A percentile compares a stretch with the other conserved stretches of the same genome.
phyloP scores from a whole-genome alignment of 768 basidiomycete genomes.

The Filobasidium floriforme region DNA sequence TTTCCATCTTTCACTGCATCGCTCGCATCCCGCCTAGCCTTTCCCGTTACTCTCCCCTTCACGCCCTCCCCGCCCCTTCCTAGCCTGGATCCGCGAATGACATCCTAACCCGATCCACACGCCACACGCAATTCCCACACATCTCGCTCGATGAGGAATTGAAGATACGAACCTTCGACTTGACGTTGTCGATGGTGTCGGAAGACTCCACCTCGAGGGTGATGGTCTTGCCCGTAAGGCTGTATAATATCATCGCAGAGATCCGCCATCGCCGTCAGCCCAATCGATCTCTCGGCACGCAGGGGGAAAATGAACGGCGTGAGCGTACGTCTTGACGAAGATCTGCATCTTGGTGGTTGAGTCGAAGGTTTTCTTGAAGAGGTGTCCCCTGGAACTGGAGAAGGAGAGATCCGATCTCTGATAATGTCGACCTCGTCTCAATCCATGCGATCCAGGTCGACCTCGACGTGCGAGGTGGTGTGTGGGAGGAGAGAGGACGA shows the following conservation, averaged over 20 bases:
- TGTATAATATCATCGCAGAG: conserved; percentile 13
- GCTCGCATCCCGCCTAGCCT: too few relatives aligned
- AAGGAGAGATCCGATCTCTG: not conserved
- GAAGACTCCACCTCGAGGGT: conserved; percentile 53
- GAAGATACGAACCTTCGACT: conserved; percentile 40
- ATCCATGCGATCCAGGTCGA: not conserved
- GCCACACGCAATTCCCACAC: too few relatives aligned
- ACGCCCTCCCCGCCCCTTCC: not conserved
- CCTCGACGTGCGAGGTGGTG: not conserved
- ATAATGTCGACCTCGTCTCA: not conserved
- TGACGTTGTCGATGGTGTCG: conserved; percentile 51
- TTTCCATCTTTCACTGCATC: too few relatives aligned
- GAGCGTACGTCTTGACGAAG: conserved; percentile 27
- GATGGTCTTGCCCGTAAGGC: conserved; percentile 67
- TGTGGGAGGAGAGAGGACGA: too few relatives aligned
- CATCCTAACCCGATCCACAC: not conserved
- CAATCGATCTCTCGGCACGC: too few relatives aligned
- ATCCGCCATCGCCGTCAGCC: conserved; percentile 10
- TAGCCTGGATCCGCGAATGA: too few relatives aligned
- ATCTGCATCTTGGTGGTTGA: conserved; percentile 21
- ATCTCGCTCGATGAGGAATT: not conserved
- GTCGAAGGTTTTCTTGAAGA: not conserved
- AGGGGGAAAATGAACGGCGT: too few relatives aligned
- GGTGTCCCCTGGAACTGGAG: not conserved
- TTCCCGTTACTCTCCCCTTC: not conserved